Percentiles rank a stretch among this genome's conserved stretches.
Evolutionary conservation across 257 asterid genomes (phyloP).

Genomic region (Knoxia roxburghii): DNA sequence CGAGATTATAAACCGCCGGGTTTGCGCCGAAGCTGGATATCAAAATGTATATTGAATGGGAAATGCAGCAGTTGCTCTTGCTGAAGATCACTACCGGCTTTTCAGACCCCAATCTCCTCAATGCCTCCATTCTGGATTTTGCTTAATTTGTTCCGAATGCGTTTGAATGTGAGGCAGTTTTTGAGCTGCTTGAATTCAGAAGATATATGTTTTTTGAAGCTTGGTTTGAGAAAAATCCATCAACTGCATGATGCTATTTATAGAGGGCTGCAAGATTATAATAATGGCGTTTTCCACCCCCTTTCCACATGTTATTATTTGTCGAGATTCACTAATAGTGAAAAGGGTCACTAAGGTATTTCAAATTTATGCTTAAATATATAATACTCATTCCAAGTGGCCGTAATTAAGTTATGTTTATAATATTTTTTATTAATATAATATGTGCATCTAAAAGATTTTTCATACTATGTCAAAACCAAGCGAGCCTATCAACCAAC

Average conservation of each 20-base stretch:
- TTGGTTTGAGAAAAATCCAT: neutral
- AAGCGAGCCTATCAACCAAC: too few species aligned
- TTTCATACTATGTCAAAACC: too few species aligned
- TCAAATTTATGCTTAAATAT: too few species aligned
- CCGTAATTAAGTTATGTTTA: too few species aligned
- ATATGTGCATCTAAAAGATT: too few species aligned
- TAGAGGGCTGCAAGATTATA: neutral
- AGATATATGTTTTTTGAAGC: neutral
- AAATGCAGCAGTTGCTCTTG: conserved; percentile 54
- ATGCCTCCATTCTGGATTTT: conserved; percentile 31
- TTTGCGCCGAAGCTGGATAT: conserved; percentile 51
- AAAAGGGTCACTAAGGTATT: neutral
- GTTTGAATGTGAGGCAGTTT: too few species aligned
- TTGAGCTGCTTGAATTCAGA: neutral
- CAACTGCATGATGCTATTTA: neutral
- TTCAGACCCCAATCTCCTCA: conserved; percentile 36
- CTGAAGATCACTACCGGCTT: conserved; percentile 57
- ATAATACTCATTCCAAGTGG: too few species aligned
- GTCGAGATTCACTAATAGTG: neutral
- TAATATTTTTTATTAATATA: too few species aligned
- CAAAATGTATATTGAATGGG: conserved; percentile 34
- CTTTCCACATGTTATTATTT: neutral
- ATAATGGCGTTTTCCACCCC: neutral
- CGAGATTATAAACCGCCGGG: conserved; percentile 42
- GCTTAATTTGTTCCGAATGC: conserved; percentile 3